Evolutionary conservation across 768 basidiomycete species (phyloP).

Genomic region (Hortiboletus flavorubellus): DNA sequence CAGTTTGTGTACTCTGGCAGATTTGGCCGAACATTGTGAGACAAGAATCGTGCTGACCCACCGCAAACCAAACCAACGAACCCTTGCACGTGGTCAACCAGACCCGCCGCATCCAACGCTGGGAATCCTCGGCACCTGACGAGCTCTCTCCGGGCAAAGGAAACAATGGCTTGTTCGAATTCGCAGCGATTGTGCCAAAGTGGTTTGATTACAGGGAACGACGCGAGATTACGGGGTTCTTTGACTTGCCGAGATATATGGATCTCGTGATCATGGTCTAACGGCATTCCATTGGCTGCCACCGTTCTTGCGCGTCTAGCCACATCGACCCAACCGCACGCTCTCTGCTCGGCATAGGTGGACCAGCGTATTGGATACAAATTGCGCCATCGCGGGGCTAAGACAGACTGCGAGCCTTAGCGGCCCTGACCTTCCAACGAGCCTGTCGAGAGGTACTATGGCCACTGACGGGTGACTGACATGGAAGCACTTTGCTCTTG

Average conservation of each 20-base stretch:
- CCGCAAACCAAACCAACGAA: neutral
- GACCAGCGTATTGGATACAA: neutral
- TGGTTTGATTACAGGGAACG: constrained; percentile 9
- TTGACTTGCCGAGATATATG: neutral
- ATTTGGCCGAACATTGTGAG: neutral
- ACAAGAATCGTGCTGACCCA: neutral
- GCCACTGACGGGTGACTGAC: neutral
- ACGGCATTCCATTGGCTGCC: constrained; percentile 7
- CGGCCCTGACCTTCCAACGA: neutral
- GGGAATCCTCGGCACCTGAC: neutral
- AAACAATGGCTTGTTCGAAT: neutral
- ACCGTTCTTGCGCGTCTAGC: neutral
- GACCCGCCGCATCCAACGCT: neutral
- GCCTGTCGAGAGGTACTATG: neutral
- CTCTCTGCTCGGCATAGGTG: neutral
- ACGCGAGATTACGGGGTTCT: neutral
- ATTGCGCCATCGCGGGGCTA: neutral
- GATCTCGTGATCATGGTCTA: neutral
- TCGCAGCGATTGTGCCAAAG: neutral
- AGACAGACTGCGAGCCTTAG: neutral
- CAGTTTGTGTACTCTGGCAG: neutral
- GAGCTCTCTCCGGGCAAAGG: neutral
- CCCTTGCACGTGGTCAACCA: neutral
- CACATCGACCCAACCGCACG: neutral
- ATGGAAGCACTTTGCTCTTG: neutral